These are phyloP conservation scores for Aureobasidium sp. DNA, from an alignment of 2,329 filamentous ascomycete species.

Conservation along the genomic window DNA sequence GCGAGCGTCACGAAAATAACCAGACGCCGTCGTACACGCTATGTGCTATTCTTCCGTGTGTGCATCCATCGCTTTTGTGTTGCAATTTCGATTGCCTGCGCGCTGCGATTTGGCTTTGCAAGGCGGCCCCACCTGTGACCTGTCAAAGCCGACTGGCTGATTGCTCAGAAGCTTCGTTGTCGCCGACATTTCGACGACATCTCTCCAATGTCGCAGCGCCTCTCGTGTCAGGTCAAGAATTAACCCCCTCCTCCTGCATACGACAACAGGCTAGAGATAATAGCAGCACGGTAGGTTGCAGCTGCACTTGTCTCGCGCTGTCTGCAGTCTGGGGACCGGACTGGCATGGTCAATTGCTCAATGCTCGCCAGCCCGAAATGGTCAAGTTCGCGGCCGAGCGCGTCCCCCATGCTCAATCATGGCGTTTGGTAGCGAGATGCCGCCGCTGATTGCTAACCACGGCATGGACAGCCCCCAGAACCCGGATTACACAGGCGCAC, in stretches of 20 bases:
- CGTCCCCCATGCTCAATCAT: slow-evolving; percentile 5
- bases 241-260: slow-evolving; percentile 3
- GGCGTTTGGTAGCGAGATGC: slow-evolving; percentile 9
- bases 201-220: background rate
- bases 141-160: slow-evolving; percentile 1
- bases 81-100: slow-evolving; percentile 5
- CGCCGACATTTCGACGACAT: background rate
- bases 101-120: slow-evolving; percentile 1
- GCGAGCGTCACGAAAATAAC: background rate
- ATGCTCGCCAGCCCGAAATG: slow-evolving; percentile 2
- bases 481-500: slow-evolving; percentile 9
- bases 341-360: background rate
- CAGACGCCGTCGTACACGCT: slow-evolving; percentile 1
- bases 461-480: slow-evolving; percentile 8
- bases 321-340: background rate
- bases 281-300: background rate
- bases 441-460: slow-evolving; percentile 7
- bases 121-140: slow-evolving; percentile 5
- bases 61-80: background rate
- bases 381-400: slow-evolving; percentile 10
- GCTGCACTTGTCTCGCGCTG: slow-evolving; percentile 3
- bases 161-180: background rate
- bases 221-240: background rate
- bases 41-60: background rate
- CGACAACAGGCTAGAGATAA: background rate